Conservation (phyloP, 1,139 yeast genomes). For the Debaryomyces coudertii region DNA sequence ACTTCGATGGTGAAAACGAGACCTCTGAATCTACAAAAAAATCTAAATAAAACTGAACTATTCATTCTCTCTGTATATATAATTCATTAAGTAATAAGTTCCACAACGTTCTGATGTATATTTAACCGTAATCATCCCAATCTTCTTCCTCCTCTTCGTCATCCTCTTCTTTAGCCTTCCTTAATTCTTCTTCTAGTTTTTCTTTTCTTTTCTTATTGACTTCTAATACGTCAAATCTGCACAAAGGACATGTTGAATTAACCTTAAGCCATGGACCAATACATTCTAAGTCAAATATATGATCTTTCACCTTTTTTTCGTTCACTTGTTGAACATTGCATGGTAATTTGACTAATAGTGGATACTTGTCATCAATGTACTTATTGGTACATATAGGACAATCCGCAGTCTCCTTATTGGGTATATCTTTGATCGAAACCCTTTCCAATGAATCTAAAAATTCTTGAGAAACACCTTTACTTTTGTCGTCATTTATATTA, state of each 20-base stretch:
- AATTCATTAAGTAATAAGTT: constrained; percentile 9
- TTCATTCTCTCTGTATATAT: constrained; percentile 10
- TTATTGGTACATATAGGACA: constrained; percentile 86
- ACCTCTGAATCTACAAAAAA: constrained; percentile 5
- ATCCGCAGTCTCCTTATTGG: constrained; percentile 54
- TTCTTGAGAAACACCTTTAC: constrained; percentile 65
- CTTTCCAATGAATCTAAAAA: constrained; percentile 79
- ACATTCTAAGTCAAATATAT: constrained; percentile 86
- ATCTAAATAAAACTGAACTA: constrained; percentile 2
- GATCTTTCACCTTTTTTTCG: constrained; percentile 40
- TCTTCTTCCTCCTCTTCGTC: constrained; percentile 70
- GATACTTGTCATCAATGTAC: constrained; percentile 73
- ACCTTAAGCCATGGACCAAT: constrained; percentile 85
- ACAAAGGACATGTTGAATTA: constrained; percentile 85
- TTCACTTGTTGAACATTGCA: constrained; percentile 49
- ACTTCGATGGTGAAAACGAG: constrained; percentile 23
- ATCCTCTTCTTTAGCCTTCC: constrained; percentile 54
- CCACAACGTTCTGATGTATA: neutral
- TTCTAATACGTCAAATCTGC: constrained; percentile 69
- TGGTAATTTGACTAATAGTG: constrained; percentile 79
- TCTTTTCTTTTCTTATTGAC: constrained; percentile 45
- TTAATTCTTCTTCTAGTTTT: constrained; percentile 41
- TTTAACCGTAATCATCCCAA: constrained; percentile 76
- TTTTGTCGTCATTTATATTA: constrained; percentile 13
- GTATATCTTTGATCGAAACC: constrained; percentile 53